phyloP scores from a whole-genome alignment of 176 grass and related monocot species.

The Rhynchospora breviuscula region DNA sequence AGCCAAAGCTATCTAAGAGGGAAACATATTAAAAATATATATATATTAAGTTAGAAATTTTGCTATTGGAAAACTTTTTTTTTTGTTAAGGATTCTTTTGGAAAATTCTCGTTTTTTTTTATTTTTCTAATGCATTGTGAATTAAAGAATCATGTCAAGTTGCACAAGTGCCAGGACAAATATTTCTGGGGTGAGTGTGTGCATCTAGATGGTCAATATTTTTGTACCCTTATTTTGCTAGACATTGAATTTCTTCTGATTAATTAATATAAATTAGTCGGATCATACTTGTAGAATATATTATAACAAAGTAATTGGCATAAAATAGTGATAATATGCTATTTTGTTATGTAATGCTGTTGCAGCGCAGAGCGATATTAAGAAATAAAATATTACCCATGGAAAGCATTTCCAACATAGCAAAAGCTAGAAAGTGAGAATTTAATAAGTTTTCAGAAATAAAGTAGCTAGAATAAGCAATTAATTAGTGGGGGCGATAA shows the following conservation, averaged over 20 bases:
- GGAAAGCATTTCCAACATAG: neutral
- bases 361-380: neutral
- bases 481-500: neutral
- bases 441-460: neutral
- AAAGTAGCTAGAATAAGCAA: neutral
- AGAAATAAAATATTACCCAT: neutral
- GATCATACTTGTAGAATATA: neutral
- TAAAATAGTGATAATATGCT: neutral
- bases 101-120: neutral
- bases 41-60: neutral
- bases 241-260: neutral
- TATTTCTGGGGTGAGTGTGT: neutral
- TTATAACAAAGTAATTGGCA: neutral
- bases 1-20: neutral
- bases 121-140: neutral
- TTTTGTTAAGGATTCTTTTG: neutral
- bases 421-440: neutral
- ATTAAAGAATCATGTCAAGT: neutral
- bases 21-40: neutral
- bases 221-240: neutral
- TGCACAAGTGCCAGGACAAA: neutral
- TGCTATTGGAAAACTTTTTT: neutral
- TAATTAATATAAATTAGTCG: neutral
- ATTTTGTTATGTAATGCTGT: neutral
- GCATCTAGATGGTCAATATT: neutral